Evolutionary conservation across 352 stramenopile species (phyloP), one percentile per base, ranked within the genome.

Genomic region (Thalassiosira pacifica): DNA sequence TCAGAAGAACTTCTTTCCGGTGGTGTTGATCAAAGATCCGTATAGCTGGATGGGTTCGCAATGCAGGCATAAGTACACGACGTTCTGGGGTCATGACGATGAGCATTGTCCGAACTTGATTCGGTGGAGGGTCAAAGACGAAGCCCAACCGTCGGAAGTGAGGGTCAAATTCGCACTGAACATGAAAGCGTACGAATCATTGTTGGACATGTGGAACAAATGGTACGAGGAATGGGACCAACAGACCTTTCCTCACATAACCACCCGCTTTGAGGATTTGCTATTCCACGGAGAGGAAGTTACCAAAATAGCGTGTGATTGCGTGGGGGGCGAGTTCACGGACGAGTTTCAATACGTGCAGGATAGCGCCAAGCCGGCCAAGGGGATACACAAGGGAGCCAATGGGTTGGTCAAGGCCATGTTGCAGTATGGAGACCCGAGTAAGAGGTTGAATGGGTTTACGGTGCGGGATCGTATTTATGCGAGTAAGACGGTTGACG

Each of bases 11-110:
- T 84, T 94, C 27, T 53, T 96, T 13, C 92, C 92, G 16, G 82
- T 96, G n/a, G 90, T 95, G 0, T 85, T 95, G 48, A 90, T 96
- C 8, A 92, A 94, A 74, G 92, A 96, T 89, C 92, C 92, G 26
- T 88, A 92, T n/a, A 89, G 72, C 18, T 96, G 92, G 92, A 94
- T 96, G 89, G 73, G 88, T 65, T 90, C 71, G 66, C 93, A 95
- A 86, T 96, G 92, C 79, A 79, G 84, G 55, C 88, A 95, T 76
- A 8, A 29, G 0, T 95, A 95, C 66, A 78, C 69, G 24, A 79
- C 88, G 31, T 11, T 70, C 22, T 95, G 90, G 90, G 29, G 24
- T 55, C 83, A 92, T 45, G 31, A 0, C 19, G 8, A 52, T 26
- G n/a, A 86, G 13, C 76, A 92, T 70, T 95, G 92, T 79, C 92